Base-by-base conservation (phyloP, 257 asterid genomes). In the Penstemon barbatus region DNA sequence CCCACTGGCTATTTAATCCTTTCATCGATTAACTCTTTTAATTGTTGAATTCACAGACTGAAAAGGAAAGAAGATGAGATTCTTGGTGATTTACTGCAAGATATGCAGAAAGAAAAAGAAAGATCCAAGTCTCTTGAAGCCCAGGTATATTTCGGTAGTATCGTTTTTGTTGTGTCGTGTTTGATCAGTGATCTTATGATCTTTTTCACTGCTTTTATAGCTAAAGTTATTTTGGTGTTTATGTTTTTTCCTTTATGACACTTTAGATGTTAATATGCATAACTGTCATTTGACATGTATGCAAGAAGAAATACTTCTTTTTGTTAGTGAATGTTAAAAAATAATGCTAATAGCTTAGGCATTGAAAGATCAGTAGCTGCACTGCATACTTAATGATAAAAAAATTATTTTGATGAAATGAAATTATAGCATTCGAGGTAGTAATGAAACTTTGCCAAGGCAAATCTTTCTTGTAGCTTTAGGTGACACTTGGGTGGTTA, bases 31-130 rank as follows among this genome's bases (percentile, higher is more conserved):
- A 48, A 48, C 39, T 61, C 46, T 8, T 55, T 12, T 43, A 33
- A 2, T 60, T 72, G 54, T 66, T 77, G 61, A 50, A 61, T 66
- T 71, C 48, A 64, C 83, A 94, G 99, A 79, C 67, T 91, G 83
- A 74, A 83, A 67, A 81, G 76, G 76, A 87, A 74, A 60, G 97
- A 91, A 77, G 85, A 84, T 41, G 89, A 79, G 77, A 63, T 86
- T 74, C 77, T 89, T 37, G 97, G 97, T 74, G 99, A 91, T 67
- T 63, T 91, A 73, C 78, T 89, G 70, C 74, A 72, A 38, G 99
- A 91, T 77, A 75, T 91, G 40, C 86, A 80, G 54, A 61, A 69
- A 13, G 97, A 89, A 79, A 91, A 77, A 79, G 94, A 79, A 56
- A 87, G 70, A 78, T 65, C 82, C 84, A 81, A 81, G 71, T 80